Conservation (phyloP, 2,329 filamentous ascomycete genomes). For the Ciborinia camelliae region DNA sequence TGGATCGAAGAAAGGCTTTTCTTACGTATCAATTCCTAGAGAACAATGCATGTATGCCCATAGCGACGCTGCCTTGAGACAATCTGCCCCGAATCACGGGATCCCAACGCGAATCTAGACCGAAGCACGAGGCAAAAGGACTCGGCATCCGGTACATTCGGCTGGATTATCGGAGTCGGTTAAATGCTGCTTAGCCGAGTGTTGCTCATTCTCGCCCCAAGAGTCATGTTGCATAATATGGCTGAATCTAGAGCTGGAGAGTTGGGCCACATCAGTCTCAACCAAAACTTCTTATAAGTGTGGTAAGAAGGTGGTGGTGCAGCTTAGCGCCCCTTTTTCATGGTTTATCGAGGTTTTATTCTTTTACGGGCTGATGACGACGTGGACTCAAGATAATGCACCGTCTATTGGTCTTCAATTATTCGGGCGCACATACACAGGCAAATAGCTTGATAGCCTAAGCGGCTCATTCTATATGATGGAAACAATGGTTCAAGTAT, state of each 20-base stretch:
- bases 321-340: background rate
- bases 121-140: background rate
- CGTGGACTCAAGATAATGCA: background rate
- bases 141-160: background rate
- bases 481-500: background rate
- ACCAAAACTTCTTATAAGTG: background rate
- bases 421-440: background rate
- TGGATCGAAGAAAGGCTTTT: background rate
- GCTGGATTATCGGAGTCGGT: background rate
- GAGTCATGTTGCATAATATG: background rate
- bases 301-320: background rate
- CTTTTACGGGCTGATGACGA: background rate
- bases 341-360: background rate
- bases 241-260: background rate
- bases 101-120: background rate
- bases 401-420: background rate
- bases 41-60: background rate
- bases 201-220: background rate
- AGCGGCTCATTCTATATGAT: background rate
- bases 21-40: background rate
- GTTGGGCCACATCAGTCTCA: background rate
- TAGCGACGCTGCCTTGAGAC: background rate
- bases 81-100: background rate
- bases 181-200: conserved; percentile 1
- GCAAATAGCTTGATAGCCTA: background rate